Base-by-base conservation (phyloP, 2,329 filamentous ascomycete species). In the Exophiala spinifera region DNA sequence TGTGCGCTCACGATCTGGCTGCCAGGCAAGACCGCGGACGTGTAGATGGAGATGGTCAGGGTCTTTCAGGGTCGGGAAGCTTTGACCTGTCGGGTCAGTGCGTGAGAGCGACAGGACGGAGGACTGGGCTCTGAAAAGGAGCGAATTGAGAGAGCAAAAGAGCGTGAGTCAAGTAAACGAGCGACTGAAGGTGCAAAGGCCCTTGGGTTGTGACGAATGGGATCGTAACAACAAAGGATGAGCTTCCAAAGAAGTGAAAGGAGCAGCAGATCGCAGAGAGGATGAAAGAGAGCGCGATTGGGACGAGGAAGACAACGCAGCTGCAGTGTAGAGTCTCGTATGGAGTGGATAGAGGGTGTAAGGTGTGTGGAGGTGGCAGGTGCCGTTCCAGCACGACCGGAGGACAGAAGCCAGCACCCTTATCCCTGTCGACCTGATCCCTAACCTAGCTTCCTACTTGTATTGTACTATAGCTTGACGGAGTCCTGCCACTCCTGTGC, bases 1-100 rank as follows among this genome's bases (percentile, higher is more conserved):
- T 96, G 81, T 67, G 94, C 92, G 69, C 91, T 83, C 75, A 96
- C 96, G 56, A 91, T 91, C 65, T 91, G 91, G 74, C 96, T 79
- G 69, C 91, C 89, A 56, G 36, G 34, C 42, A 43, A n/a, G 43
- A 23, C 40, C 20, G 19, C 15, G 15, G 34, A 31, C 31, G 37
- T 20, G 21, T 37, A 33, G 34, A 47, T 31, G 14, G 19, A 45
- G 49, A 48, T 37, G 44, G 49, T 44, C 33, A 37, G 56, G 33
- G 6, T 5, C 46, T 20, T 33, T 28, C 36, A 15, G 34, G 48
- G 39, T 36, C 17, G 34, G 43, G n/a, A 46, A 54, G 53, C 53
- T 56, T 33, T 45, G 48, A 51, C 47, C 28, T 21, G 33, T 33
- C 43, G 19, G 53, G 53, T 52, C 53, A 51, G 48, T 51, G 48